phyloP scores from a whole-genome alignment of 2,329 filamentous ascomycete genomes.

The Aspergillus bombycis region DNA sequence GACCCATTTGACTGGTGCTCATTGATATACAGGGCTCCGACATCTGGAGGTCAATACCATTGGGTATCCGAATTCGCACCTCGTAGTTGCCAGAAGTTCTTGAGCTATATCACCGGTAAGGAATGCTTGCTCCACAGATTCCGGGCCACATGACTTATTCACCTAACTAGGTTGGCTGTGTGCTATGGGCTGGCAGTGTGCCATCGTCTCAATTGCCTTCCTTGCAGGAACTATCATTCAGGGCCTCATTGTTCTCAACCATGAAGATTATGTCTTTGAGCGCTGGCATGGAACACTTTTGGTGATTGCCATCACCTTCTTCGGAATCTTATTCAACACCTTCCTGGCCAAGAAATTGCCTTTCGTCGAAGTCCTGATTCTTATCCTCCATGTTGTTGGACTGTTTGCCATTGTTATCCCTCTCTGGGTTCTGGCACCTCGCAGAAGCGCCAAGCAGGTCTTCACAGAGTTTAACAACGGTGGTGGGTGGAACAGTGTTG shows the following conservation, averaged over 20 bases:
- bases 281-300: slow-evolving; percentile 51
- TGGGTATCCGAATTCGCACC: slow-evolving; percentile 51
- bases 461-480: slow-evolving; percentile 46
- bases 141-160: not conserved
- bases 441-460: slow-evolving; percentile 41
- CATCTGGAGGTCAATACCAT: slow-evolving; percentile 45
- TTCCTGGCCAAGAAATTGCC: slow-evolving; percentile 44
- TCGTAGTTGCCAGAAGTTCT: slow-evolving; percentile 42
- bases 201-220: slow-evolving; percentile 48
- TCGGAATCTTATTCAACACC: slow-evolving; percentile 48
- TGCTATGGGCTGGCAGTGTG: slow-evolving; percentile 50
- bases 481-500: slow-evolving; percentile 44
- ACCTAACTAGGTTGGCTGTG: slow-evolving; percentile 44
- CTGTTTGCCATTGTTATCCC: slow-evolving; percentile 49
- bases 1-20: not conserved
- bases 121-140: not conserved
- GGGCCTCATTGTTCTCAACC: slow-evolving; percentile 49
- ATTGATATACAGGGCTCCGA: slow-evolving; percentile 38
- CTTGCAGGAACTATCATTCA: slow-evolving; percentile 51
- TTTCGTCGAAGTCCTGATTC: slow-evolving; percentile 42
- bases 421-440: slow-evolving; percentile 46
- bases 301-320: slow-evolving; percentile 43
- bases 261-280: slow-evolving; percentile 43
- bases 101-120: slow-evolving; percentile 51
- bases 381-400: slow-evolving; percentile 48